Conservation (phyloP, 768 basidiomycete species). For the Boletus huronensis region DNA sequence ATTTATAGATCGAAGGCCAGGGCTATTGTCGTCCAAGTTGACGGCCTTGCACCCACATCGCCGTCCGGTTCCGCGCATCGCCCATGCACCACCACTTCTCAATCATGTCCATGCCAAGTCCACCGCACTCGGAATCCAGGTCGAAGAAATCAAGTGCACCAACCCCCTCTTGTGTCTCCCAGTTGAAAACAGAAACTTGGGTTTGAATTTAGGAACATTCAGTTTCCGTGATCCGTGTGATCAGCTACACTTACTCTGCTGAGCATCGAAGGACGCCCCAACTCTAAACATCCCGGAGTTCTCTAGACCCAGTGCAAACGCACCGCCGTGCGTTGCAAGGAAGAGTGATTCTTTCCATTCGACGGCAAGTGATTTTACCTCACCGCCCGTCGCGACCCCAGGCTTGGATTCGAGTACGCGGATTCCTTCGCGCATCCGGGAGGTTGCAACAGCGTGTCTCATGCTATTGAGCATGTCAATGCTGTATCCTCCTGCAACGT, state of each 20-base stretch:
- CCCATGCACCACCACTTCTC: slow-evolving; percentile 94
- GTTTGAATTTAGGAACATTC: neutral
- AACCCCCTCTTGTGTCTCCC: slow-evolving; percentile 39
- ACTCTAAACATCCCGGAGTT: slow-evolving; percentile 51
- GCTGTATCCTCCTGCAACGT: slow-evolving; percentile 84
- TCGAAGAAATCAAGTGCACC: slow-evolving; percentile 75
- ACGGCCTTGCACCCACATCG: slow-evolving; percentile 75
- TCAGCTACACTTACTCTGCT: slow-evolving; percentile 52
- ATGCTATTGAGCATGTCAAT: slow-evolving; percentile 75
- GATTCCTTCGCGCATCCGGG: slow-evolving; percentile 63
- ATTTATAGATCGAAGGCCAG: too few species aligned
- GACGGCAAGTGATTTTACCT: slow-evolving; percentile 41
- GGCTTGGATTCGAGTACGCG: slow-evolving; percentile 27
- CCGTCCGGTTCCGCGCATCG: slow-evolving; percentile 57
- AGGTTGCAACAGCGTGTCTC: slow-evolving; percentile 72
- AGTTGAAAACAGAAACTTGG: slow-evolving; percentile 48
- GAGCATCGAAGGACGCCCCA: slow-evolving; percentile 71
- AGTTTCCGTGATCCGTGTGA: neutral
- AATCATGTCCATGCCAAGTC: slow-evolving; percentile 48
- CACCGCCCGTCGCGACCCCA: neutral
- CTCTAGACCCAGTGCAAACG: slow-evolving; percentile 60
- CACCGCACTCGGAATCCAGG: slow-evolving; percentile 9
- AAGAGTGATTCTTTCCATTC: slow-evolving; percentile 82
- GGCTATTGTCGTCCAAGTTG: neutral
- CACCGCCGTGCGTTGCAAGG: slow-evolving; percentile 80